A percentile compares a stretch with the other conserved stretches of the same genome.
Evolutionary conservation across 2,329 filamentous ascomycete species (phyloP).

Genomic region (Aspergillus sp.): DNA sequence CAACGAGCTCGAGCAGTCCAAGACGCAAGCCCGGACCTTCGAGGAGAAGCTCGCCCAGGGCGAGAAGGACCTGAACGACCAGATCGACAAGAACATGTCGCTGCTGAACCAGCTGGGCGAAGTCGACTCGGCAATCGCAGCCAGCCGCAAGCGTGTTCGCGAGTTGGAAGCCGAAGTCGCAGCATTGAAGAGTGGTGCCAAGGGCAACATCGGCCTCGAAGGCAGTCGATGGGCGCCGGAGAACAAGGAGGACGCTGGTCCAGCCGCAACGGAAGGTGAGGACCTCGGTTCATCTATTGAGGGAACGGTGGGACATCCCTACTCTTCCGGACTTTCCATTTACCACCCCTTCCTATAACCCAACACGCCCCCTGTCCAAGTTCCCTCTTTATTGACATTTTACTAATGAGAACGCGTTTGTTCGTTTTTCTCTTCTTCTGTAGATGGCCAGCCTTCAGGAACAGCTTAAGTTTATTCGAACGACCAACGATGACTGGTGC

Average conservation of each 20-base stretch:
- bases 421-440: conserved; percentile 7
- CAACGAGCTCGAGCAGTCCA: conserved; percentile 26
- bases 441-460: conserved; percentile 45
- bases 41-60: conserved; percentile 27
- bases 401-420: conserved; percentile 13
- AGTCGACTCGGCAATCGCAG: conserved; percentile 29
- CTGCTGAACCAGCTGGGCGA: conserved; percentile 35
- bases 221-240: conserved; percentile 38
- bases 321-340: conserved; percentile 23
- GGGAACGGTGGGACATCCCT: conserved; percentile 42
- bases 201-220: conserved; percentile 29
- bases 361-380: conserved; percentile 5
- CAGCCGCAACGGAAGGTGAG: conserved; percentile 39
- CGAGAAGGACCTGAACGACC: conserved; percentile 32
- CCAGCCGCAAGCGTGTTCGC: conserved; percentile 30
- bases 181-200: conserved; percentile 25
- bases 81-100: conserved; percentile 37
- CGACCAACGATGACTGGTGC: conserved; percentile 39
- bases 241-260: conserved; percentile 26
- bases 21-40: conserved; percentile 22
- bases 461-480: conserved; percentile 41
- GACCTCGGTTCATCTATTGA: conserved; percentile 42
- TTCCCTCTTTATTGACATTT: conserved; percentile 13
- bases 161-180: conserved; percentile 35
- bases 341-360: conserved; percentile 26